Evolutionary conservation across 768 basidiomycete species (phyloP).

Genomic region (Lactarius quietus): DNA sequence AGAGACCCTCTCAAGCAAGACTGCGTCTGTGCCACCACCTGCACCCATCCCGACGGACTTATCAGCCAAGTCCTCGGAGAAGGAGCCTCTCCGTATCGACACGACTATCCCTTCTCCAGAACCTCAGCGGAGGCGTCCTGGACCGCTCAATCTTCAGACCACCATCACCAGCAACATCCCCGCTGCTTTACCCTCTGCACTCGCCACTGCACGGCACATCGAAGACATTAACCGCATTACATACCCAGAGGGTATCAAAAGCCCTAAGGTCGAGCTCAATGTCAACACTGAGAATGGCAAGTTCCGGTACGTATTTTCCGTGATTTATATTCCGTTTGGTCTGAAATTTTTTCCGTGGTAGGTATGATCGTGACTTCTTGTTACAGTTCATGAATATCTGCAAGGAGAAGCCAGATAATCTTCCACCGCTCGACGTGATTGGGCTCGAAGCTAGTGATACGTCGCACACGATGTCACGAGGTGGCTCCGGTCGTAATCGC

Average conservation of each 20-base stretch:
- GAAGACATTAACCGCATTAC: constrained; percentile 71
- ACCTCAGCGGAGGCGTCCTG: constrained; percentile 55
- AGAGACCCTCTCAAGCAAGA: constrained; percentile 3
- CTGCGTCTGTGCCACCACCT: constrained; percentile 28
- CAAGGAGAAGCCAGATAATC: constrained; percentile 89
- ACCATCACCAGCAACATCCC: constrained; percentile 44
- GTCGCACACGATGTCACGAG: constrained; percentile 50
- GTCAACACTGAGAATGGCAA: constrained; percentile 79
- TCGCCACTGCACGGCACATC: constrained; percentile 82
- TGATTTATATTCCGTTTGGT: background rate
- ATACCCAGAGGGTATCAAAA: constrained; percentile 81
- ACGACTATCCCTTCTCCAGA: constrained; percentile 47
- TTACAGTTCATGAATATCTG: constrained; percentile 95
- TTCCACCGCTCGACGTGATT: constrained; percentile 86
- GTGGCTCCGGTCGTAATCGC: constrained; percentile 61
- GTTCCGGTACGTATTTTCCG: constrained; percentile 57
- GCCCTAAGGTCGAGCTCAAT: constrained; percentile 85
- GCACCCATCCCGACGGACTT: constrained; percentile 42
- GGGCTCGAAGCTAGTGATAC: constrained; percentile 76
- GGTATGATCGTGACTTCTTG: constrained; percentile 97
- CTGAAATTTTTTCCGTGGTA: constrained; percentile 31
- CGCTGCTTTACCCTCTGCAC: constrained; percentile 54
- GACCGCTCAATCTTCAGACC: constrained; percentile 64
- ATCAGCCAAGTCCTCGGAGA: constrained; percentile 44
- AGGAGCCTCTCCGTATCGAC: constrained; percentile 63